phyloP scores from a whole-genome alignment of 306 rosid species.

The Cicer chorassanicum region DNA sequence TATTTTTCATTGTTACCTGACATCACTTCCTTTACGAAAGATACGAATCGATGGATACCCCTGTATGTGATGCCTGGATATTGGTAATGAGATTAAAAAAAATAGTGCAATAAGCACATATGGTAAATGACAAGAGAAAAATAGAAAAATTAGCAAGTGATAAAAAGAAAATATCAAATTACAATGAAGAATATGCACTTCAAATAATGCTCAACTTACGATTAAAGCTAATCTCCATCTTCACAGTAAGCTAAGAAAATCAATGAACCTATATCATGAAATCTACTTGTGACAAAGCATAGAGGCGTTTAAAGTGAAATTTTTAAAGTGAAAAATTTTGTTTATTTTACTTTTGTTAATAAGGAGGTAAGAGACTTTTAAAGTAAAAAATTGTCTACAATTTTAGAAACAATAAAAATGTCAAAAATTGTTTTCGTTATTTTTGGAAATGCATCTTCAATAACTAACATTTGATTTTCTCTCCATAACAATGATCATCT shows the following conservation, averaged over 20 bases:
- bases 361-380: too few relatives aligned
- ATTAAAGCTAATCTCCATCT: constrained; percentile 31
- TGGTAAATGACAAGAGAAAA: constrained; percentile 32
- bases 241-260: constrained; percentile 22
- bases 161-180: constrained; percentile 24
- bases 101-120: constrained; percentile 33
- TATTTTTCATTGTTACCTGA: constrained; percentile 62
- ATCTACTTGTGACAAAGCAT: neutral
- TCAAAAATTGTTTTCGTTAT: too few relatives aligned
- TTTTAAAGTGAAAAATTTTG: too few relatives aligned
- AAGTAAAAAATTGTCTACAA: too few relatives aligned
- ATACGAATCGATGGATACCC: constrained; percentile 99
- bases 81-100: constrained; percentile 25
- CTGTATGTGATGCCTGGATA: constrained; percentile 93
- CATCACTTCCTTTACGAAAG: constrained; percentile 93
- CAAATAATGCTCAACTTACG: constrained; percentile 37
- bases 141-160: constrained; percentile 25
- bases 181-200: constrained; percentile 41
- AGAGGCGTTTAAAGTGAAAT: too few relatives aligned
- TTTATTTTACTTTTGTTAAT: too few relatives aligned
- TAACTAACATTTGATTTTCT: too few relatives aligned
- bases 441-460: too few relatives aligned
- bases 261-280: constrained; percentile 32
- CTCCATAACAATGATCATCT: too few relatives aligned
- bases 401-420: too few relatives aligned